Conservation (phyloP, 2,329 filamentous ascomycete species). For the Monosporascus sp. region DNA sequence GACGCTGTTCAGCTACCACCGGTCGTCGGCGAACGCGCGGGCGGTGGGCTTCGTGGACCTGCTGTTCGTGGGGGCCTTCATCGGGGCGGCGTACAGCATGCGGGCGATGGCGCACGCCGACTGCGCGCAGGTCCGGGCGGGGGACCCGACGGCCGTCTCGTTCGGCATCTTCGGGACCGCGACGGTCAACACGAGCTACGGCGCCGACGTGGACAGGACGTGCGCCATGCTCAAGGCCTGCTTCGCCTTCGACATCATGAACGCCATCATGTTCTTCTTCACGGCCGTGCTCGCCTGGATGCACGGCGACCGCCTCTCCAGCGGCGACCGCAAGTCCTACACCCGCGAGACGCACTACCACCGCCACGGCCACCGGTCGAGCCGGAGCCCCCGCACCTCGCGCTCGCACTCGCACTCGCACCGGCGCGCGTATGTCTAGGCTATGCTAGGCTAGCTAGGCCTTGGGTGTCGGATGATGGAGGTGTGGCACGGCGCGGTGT, state of each 20-base stretch:
- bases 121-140: slow-evolving; percentile 57
- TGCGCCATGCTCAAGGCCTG: slow-evolving; percentile 90
- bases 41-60: slow-evolving; percentile 59
- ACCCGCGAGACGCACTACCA: slow-evolving; percentile 46
- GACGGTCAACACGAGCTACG: slow-evolving; percentile 40
- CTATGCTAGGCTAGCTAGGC: not conserved
- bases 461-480: not conserved
- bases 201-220: slow-evolving; percentile 61
- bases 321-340: slow-evolving; percentile 28
- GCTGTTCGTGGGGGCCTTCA: slow-evolving; percentile 58
- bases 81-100: slow-evolving; percentile 56
- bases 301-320: slow-evolving; percentile 42
- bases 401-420: slow-evolving; percentile 48
- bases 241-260: slow-evolving; percentile 89
- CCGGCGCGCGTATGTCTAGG: slow-evolving; percentile 45
- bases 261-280: slow-evolving; percentile 72
- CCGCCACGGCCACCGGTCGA: slow-evolving; percentile 38
- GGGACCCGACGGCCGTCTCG: slow-evolving; percentile 47
- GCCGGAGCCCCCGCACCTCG: slow-evolving; percentile 20
- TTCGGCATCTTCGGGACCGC: slow-evolving; percentile 59
- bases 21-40: slow-evolving; percentile 52
- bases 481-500: not conserved
- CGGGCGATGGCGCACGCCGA: slow-evolving; percentile 56
- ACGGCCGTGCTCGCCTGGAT: slow-evolving; percentile 66
- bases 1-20: slow-evolving; percentile 63